These are phyloP conservation scores for Boechera stricta DNA, from an alignment of 345 rosid genomes.

Conservation along the genomic window DNA sequence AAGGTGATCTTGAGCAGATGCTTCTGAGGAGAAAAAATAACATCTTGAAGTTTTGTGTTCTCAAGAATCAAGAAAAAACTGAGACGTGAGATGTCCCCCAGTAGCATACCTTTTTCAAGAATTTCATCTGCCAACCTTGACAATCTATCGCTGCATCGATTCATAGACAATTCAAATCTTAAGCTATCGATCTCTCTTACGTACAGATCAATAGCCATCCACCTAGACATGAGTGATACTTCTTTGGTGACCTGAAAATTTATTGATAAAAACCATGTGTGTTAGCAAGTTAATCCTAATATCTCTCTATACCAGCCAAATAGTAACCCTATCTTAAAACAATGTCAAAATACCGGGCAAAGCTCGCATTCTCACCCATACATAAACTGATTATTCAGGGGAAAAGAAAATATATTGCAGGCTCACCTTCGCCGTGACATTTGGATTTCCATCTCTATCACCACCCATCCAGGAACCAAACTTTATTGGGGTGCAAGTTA, in stretches of 20 bases:
- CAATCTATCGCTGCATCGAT: conserved; percentile 62
- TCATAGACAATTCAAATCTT: conserved; percentile 87
- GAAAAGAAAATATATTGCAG: conserved; percentile 7
- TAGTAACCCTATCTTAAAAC: conserved; percentile 8
- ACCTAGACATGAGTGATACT: conserved; percentile 86
- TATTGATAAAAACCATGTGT: conserved; percentile 5
- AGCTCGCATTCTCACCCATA: conserved; percentile 11
- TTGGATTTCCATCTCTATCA: conserved; percentile 96
- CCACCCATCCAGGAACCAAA: conserved; percentile 99
- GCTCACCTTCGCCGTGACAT: conserved; percentile 82
- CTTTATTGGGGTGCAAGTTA: conserved; percentile 86
- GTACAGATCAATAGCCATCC: conserved; percentile 93
- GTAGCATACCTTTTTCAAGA: conserved; percentile 70
- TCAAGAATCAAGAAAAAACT: conserved; percentile 14
- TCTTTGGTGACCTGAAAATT: conserved; percentile 79
- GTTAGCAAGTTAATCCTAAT: conserved; percentile 12
- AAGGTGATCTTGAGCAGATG: conserved; percentile 51
- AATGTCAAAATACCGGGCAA: conserved; percentile 6
- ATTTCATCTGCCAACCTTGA: conserved; percentile 70
- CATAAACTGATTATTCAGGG: neutral
- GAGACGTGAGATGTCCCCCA: conserved; percentile 11
- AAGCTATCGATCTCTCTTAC: conserved; percentile 82
- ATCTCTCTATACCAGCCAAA: neutral
- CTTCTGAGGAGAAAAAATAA: conserved; percentile 54
- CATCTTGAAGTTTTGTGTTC: conserved; percentile 19